Evolutionary conservation across 2,329 filamentous ascomycete genomes (phyloP), one percentile per base, ranked within the genome.

Genomic region (Paecilomyces sp.): DNA sequence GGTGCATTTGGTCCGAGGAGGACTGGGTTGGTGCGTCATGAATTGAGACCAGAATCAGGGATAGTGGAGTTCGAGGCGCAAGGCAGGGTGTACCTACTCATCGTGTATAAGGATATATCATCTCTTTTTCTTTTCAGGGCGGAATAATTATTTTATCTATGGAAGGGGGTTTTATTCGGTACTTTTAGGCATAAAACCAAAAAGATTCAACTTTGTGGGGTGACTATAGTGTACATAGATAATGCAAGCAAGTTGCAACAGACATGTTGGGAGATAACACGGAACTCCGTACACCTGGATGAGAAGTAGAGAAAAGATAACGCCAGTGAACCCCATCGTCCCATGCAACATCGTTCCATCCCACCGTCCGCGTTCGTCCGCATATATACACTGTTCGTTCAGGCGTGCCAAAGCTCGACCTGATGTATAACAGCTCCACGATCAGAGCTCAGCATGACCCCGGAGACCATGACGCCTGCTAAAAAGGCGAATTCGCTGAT

Each of bases 21-120:
- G 11, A 47, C 41, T 47, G 41, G 41, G n/a, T 47, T 47, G 41
- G 4, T 18, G 41, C 15, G 41, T 18, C n/a, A 22, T 47, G n/a
- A 9, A 33, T 33, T 47, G 7, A 47, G n/a, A 41, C 4, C 36
- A 41, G 11, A 41, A 18, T 15, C n/a, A 15, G 36, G 36, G 13
- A 18, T 15, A 47, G 18, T 54, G 57, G 57, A 18, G 57, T 58
- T 57, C 41, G 28, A 34, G 55, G 57, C 50, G 57, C 57, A 58
- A 54, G 50, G 57, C 25, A 47, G 11, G 22, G 22, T 24, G 55
- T 25, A 36, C 33, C 6, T 22, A 57, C 15, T 8, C 52, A 28
- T 28, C 52, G 25, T 47, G 41, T 47, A 47, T 47, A n/a, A 47
- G n/a, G 41, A 47, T 47, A 47, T 47, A 54, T 54, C 52, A 18